Evolutionary conservation across 2,329 filamentous ascomycete genomes (phyloP).

Genomic region (Aspergillus aculeatinus): DNA sequence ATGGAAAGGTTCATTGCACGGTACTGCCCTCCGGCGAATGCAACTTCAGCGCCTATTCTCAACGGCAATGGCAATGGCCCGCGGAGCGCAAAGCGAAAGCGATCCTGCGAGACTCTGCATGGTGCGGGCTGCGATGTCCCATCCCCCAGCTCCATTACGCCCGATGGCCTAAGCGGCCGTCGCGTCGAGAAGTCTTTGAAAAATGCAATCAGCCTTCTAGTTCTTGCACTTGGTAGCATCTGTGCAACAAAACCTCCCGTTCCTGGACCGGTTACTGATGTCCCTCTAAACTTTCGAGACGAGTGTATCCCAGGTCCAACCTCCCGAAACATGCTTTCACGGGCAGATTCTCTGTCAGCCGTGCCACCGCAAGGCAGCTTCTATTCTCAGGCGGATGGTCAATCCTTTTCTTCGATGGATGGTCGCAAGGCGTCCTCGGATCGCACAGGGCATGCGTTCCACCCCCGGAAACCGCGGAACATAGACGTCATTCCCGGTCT

Average conservation of each 20-base stretch:
- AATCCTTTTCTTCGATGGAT: slow-evolving; percentile 20
- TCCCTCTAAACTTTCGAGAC: slow-evolving; percentile 26
- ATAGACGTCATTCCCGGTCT: slow-evolving; percentile 85
- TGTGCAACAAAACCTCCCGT: slow-evolving; percentile 57
- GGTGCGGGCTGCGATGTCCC: slow-evolving; percentile 26
- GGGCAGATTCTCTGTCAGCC: slow-evolving; percentile 27
- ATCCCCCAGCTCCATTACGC: slow-evolving; percentile 17
- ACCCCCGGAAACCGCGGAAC: slow-evolving; percentile 53
- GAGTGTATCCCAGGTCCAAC: slow-evolving; percentile 29
- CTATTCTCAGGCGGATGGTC: slow-evolving; percentile 18
- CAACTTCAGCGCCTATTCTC: slow-evolving; percentile 6
- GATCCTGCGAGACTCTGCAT: slow-evolving; percentile 33
- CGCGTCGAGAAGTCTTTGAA: slow-evolving; percentile 62
- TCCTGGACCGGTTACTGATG: slow-evolving; percentile 54
- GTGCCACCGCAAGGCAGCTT: slow-evolving; percentile 22
- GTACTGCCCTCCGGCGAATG: slow-evolving; percentile 41
- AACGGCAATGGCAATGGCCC: slow-evolving; percentile 21
- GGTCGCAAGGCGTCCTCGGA: slow-evolving; percentile 18
- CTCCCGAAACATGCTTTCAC: slow-evolving; percentile 27
- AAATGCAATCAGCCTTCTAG: slow-evolving; percentile 77
- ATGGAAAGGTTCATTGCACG: slow-evolving; percentile 52
- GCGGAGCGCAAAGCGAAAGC: slow-evolving; percentile 39
- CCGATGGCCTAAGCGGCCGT: slow-evolving; percentile 13
- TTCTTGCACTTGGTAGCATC: slow-evolving; percentile 84
- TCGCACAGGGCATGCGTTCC: slow-evolving; percentile 2